Conservation (phyloP, 495 filamentous ascomycete genomes). For the Hypoxylon subgilvum region DNA sequence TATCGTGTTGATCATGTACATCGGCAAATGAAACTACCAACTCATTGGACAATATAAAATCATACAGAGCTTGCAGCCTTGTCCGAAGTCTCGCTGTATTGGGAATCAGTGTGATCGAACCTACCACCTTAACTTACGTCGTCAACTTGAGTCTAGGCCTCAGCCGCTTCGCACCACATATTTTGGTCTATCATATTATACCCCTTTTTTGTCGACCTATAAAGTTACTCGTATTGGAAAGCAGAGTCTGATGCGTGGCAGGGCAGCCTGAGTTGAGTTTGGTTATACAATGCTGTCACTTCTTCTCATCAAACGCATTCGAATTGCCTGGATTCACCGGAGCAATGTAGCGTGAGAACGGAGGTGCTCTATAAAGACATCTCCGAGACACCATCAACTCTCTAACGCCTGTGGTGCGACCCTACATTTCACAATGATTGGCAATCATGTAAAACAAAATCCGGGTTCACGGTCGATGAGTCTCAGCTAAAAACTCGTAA, state of each 20-base stretch:
- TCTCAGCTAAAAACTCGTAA: constrained; percentile 1
- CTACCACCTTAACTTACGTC: constrained; percentile 1
- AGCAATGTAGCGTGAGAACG: not conserved
- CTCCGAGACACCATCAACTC: constrained; percentile 1
- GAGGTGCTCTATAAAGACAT: constrained; percentile 6
- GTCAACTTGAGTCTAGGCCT: constrained; percentile 9
- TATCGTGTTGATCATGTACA: not conserved
- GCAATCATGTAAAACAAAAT: not conserved
- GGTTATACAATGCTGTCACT: not conserved
- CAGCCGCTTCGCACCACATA: not conserved
- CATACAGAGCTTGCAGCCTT: too few species aligned
- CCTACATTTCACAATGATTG: constrained; percentile 4
- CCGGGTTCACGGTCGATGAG: constrained; percentile 7
- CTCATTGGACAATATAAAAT: not conserved
- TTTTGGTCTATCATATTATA: not conserved
- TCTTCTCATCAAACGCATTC: not conserved
- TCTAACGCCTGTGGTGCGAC: constrained; percentile 4
- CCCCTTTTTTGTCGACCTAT: not conserved
- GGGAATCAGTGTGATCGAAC: not conserved
- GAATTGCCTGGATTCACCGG: not conserved
- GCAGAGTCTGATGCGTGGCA: not conserved
- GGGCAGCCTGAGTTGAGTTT: not conserved
- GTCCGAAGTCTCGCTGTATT: not conserved
- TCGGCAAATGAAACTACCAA: not conserved
- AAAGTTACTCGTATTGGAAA: not conserved